phyloP scores from a whole-genome alignment of 441 rosid genomes.

The Melastoma candidum region DNA sequence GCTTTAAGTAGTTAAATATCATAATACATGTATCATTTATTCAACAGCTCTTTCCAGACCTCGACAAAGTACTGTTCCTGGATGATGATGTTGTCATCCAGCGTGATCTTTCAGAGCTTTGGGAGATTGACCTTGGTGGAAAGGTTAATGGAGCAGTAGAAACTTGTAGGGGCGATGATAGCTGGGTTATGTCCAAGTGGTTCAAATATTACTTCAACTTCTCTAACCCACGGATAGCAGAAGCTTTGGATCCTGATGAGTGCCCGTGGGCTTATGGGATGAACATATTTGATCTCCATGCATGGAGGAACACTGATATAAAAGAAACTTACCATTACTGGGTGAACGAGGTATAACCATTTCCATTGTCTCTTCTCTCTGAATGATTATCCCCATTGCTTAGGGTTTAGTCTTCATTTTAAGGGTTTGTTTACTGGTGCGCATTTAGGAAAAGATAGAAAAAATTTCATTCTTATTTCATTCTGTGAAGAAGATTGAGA shows the following conservation, averaged over 20 bases:
- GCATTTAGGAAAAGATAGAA: no score
- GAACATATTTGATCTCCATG: conserved; percentile 84
- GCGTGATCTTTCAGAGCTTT: conserved; percentile 82
- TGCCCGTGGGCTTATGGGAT: conserved; percentile 99
- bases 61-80: conserved; percentile 88
- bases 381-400: not conserved
- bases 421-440: no score
- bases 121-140: conserved; percentile 87
- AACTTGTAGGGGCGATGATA: conserved; percentile 92
- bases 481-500: no score
- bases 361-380: no score
- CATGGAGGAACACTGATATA: conserved; percentile 86
- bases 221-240: conserved; percentile 79
- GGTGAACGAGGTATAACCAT: conserved; percentile 70
- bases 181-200: conserved; percentile 96
- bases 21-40: conserved; percentile 9
- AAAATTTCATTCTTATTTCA: no score
- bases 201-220: conserved; percentile 95
- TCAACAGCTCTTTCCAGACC: conserved; percentile 88
- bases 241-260: conserved; percentile 75
- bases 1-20: conserved; percentile 2
- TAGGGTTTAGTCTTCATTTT: not conserved
- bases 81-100: conserved; percentile 96
- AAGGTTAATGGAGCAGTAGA: conserved; percentile 98
- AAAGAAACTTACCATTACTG: conserved; percentile 89